Conservation (phyloP, 805 yeast genomes). For the Dipodascus albidus region DNA sequence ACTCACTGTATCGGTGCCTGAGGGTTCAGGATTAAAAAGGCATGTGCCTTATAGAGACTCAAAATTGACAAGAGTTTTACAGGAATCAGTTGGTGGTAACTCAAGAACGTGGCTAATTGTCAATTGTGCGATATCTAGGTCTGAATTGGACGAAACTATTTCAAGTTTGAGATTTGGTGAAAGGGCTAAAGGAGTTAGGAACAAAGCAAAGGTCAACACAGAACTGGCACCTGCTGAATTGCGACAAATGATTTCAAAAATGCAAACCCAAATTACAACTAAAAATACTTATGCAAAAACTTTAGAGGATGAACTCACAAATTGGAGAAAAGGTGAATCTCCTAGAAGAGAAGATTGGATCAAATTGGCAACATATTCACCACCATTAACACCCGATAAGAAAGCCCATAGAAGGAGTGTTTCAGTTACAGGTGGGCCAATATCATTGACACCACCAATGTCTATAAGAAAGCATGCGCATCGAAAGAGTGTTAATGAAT, state of each 20-base stretch:
- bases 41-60: constrained; percentile 73
- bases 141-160: constrained; percentile 53
- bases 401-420: not conserved
- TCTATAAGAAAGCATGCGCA: not conserved
- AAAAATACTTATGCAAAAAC: constrained; percentile 25
- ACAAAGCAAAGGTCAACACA: constrained; percentile 51
- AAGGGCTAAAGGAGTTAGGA: constrained; percentile 57
- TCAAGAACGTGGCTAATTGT: constrained; percentile 63
- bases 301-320: constrained; percentile 32
- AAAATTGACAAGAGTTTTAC: constrained; percentile 63
- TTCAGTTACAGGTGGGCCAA: not conserved
- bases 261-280: constrained; percentile 23
- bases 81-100: constrained; percentile 75
- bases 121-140: constrained; percentile 55
- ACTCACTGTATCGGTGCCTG: constrained; percentile 24
- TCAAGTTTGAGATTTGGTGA: constrained; percentile 67
- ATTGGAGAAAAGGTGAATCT: constrained; percentile 28
- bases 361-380: constrained; percentile 3
- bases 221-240: constrained; percentile 44
- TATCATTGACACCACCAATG: not conserved
- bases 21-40: constrained; percentile 34
- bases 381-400: constrained; percentile 4
- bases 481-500: not conserved
- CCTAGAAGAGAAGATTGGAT: constrained; percentile 22
- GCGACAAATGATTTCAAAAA: constrained; percentile 26